Evolutionary conservation across 2,329 filamentous ascomycete genomes (phyloP).

Genomic region (Sclerotiophoma versabilis): DNA sequence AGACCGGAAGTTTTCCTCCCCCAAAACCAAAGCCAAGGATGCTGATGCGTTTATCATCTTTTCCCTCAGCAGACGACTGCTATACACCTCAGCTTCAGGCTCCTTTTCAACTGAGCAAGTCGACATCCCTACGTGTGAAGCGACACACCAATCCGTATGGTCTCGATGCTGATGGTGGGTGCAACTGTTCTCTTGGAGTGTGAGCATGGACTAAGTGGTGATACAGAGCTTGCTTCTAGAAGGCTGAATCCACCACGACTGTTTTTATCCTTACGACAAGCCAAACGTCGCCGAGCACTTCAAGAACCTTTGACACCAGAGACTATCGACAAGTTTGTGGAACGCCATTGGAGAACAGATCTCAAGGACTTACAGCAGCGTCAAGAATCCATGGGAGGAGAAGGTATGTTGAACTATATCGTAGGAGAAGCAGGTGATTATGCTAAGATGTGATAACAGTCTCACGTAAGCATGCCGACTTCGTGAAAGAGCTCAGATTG

Average conservation of each 20-base stretch:
- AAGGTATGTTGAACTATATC: not conserved
- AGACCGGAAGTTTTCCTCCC: not conserved
- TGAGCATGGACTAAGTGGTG: not conserved
- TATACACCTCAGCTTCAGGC: not conserved
- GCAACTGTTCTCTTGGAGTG: not conserved
- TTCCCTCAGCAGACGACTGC: not conserved
- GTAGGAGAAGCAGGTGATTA: not conserved
- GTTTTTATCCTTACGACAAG: not conserved
- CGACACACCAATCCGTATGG: not conserved
- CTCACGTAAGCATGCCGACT: not conserved
- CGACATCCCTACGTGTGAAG: not conserved
- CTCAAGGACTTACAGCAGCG: not conserved
- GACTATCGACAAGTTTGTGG: not conserved
- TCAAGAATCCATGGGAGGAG: not conserved
- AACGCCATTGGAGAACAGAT: not conserved
- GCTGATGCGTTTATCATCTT: not conserved
- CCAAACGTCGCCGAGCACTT: not conserved
- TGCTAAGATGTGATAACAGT: not conserved
- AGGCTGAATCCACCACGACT: not conserved
- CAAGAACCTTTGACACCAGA: constrained; percentile 5
- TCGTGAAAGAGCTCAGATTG: not conserved
- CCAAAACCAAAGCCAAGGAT: not conserved
- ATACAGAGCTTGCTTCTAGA: not conserved
- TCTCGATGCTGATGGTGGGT: not conserved
- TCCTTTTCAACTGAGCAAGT: not conserved